Evolutionary conservation across 192 early-diverging fungal species (phyloP).

Genomic region (Mortierella claussenii): DNA sequence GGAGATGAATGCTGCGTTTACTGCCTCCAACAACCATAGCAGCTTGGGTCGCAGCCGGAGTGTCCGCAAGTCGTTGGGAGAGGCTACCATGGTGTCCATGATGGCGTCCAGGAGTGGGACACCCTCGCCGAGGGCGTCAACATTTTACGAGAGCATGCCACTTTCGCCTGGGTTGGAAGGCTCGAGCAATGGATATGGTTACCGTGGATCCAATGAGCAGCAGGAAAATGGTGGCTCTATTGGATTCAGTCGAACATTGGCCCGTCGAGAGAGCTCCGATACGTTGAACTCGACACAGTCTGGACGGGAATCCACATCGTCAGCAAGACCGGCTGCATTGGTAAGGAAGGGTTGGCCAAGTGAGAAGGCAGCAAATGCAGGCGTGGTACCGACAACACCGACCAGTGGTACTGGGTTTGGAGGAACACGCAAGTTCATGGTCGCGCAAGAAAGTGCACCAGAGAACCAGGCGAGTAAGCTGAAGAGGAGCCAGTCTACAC

Average conservation of each 20-base stretch:
- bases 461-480: conserved; percentile 43
- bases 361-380: conserved; percentile 51
- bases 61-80: conserved; percentile 38
- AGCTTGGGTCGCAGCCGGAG: conserved; percentile 28
- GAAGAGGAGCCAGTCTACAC: conserved; percentile 50
- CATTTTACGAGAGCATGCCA: neutral
- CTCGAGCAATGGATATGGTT: neutral
- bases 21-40: conserved; percentile 2
- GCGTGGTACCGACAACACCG: conserved; percentile 38
- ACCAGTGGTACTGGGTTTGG: conserved; percentile 20
- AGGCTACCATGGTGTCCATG: conserved; percentile 39
- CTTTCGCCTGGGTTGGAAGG: neutral
- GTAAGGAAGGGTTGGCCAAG: conserved; percentile 53
- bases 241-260: neutral
- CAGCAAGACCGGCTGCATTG: conserved; percentile 21
- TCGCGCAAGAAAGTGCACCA: conserved; percentile 5
- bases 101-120: conserved; percentile 35
- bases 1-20: conserved; percentile 49
- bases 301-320: conserved; percentile 41
- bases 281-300: conserved; percentile 34
- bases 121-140: conserved; percentile 22
- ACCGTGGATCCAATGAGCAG: conserved; percentile 23
- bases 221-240: neutral
- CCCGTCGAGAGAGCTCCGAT: conserved; percentile 34
- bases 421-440: conserved; percentile 54